Base-by-base conservation (phyloP, 345 rosid species). In the Gossypium australe region DNA sequence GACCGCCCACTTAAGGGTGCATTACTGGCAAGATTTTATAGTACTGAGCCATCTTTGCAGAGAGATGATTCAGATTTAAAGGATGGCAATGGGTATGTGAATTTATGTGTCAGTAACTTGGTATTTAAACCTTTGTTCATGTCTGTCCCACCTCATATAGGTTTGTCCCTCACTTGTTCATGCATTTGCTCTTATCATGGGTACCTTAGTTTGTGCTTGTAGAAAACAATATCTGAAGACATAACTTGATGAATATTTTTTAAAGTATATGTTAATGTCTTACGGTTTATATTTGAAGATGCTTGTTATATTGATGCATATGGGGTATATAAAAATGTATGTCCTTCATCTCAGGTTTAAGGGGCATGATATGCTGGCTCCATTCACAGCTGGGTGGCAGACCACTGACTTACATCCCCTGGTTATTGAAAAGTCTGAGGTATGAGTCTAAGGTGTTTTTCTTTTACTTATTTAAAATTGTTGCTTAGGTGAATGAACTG, bases 381-480 rank as follows among this genome's bases (percentile, higher is more conserved):
- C 99, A 82, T 96, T 96, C 75, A 93, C 98, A 5, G 98, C 98
- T 67, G 99, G 98, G 38, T 90, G 98, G 99, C 99, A 93, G 75
- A 81, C 83, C 79, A 69, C 85, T 62, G 97, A 93, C 84, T 6
- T 87, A 68, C 65, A 93, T 82, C 99, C 99, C 5, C 84, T 96
- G 76, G 77, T 96, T 75, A 90, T 96, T 12, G 86, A 89, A 2
- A 95, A 85, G 66, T 90, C 98, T n/a, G 90, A 93, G 97, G 98
- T 87, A 83, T 44, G 52, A 60, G 67, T 56, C 61, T 48, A 38
- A 34, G 41, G 3, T n/a, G 27, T 14, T 4, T 24, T 70, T 73
- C 58, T 73, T 29, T 73, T 8, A 62, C 29, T 51, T 60, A n/a
- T 10, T 56, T 9, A 7, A 27, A 44, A 17, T 48, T 65, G 12